These are phyloP conservation scores for Sporobolomyces phaffii DNA, from an alignment of 768 basidiomycete species.

Conservation along the genomic window DNA sequence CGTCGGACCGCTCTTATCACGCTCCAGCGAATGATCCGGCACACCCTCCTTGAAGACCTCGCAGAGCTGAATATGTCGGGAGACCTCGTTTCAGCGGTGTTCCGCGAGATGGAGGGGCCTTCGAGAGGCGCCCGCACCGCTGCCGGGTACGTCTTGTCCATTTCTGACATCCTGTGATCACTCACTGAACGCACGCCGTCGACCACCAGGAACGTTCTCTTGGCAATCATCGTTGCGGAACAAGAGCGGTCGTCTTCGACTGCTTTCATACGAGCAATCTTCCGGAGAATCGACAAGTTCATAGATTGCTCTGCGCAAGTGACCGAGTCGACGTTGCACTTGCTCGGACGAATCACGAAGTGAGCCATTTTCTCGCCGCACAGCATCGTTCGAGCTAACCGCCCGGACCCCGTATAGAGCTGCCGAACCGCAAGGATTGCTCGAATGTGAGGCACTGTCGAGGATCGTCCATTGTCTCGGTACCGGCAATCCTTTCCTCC, in stretches of 20 bases:
- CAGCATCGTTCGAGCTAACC: too few species aligned
- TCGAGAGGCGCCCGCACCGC: slow-evolving; percentile 32
- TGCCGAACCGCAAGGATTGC: slow-evolving; percentile 23
- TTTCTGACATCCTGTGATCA: not conserved
- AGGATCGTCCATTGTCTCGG: slow-evolving; percentile 58
- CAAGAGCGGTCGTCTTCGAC: not conserved
- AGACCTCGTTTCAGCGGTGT: slow-evolving; percentile 1
- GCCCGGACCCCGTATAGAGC: too few species aligned
- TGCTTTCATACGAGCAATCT: not conserved
- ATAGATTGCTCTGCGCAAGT: slow-evolving; percentile 5
- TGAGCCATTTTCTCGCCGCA: not conserved
- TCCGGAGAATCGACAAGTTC: slow-evolving; percentile 2
- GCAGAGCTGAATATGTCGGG: not conserved
- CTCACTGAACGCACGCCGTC: not conserved
- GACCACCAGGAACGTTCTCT: slow-evolving; percentile 20
- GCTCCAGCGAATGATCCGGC: not conserved
- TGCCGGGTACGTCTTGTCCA: slow-evolving; percentile 25
- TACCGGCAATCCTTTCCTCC: slow-evolving; percentile 62
- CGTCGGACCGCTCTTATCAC: slow-evolving; percentile 16
- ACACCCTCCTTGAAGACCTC: slow-evolving; percentile 4
- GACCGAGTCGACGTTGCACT: slow-evolving; percentile 13
- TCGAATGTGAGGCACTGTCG: slow-evolving; percentile 25
- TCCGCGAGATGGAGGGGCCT: slow-evolving; percentile 1
- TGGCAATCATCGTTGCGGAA: slow-evolving; percentile 22
- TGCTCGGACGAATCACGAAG: slow-evolving; percentile 25